Evolutionary conservation across 1,284 basidiomycete genomes (phyloP).

Genomic region (Mycena citricolor): DNA sequence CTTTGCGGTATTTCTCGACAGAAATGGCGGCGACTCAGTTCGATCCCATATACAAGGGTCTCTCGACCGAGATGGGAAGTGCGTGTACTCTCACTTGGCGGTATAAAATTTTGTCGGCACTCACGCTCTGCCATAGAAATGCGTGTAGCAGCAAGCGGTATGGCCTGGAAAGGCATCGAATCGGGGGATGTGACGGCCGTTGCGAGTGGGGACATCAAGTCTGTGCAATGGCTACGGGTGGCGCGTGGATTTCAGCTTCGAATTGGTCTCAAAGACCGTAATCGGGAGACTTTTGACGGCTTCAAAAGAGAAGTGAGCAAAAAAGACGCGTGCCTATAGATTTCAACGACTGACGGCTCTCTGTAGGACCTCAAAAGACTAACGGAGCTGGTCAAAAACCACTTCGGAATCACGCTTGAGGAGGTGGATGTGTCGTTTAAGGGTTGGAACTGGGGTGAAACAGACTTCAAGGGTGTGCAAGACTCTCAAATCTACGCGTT

Average conservation of each 20-base stretch:
- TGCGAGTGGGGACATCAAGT: slow-evolving; percentile 76
- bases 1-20: background rate
- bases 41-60: slow-evolving; percentile 79
- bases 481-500: slow-evolving; percentile 3
- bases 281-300: slow-evolving; percentile 88
- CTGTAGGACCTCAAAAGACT: slow-evolving; percentile 81
- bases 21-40: slow-evolving; percentile 73
- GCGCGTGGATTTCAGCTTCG: slow-evolving; percentile 91
- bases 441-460: slow-evolving; percentile 99
- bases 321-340: background rate
- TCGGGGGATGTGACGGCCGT: slow-evolving; percentile 67
- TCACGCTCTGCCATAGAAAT: slow-evolving; percentile 83
- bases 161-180: slow-evolving; percentile 88
- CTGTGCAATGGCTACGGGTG: slow-evolving; percentile 88
- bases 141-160: slow-evolving; percentile 82
- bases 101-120: no score
- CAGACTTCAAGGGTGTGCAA: slow-evolving; percentile 84
- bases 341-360: slow-evolving; percentile 8
- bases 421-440: slow-evolving; percentile 86
- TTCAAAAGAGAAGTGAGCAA: slow-evolving; percentile 81
- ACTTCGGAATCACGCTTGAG: slow-evolving; percentile 86
- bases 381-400: slow-evolving; percentile 74
- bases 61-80: slow-evolving; percentile 80
- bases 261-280: slow-evolving; percentile 75
- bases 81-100: slow-evolving; percentile 30